Evolutionary conservation across 371 early-diverging fungal genomes (phyloP).

Genomic region (Actinomortierella wolfii): DNA sequence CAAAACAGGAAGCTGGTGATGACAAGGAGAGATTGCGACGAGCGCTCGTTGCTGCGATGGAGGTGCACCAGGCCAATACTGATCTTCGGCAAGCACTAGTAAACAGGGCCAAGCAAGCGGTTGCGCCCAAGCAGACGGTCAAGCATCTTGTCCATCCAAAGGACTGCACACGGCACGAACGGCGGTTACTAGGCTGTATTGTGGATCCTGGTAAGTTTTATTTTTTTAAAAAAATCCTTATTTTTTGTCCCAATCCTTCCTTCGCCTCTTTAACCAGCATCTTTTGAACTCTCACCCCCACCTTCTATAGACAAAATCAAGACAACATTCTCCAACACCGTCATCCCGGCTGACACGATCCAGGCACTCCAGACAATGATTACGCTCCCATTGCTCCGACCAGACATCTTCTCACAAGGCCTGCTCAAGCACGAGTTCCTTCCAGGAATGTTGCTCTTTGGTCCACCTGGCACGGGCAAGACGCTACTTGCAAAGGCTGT

Average conservation of each 20-base stretch:
- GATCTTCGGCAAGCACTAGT: constrained; percentile 12
- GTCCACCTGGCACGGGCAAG: constrained; percentile 99
- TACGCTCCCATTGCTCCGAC: constrained; percentile 80
- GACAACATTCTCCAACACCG: constrained; percentile 66
- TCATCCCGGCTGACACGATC: constrained; percentile 67
- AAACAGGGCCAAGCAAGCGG: too few relatives aligned
- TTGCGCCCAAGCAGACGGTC: background rate
- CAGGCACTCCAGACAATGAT: constrained; percentile 87
- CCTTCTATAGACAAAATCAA: constrained; percentile 54
- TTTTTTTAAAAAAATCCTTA: background rate
- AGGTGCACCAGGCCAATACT: constrained; percentile 10
- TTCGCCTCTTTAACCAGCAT: background rate
- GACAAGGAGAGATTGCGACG: too few relatives aligned
- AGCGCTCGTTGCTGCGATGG: constrained; percentile 5
- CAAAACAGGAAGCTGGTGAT: too few relatives aligned
- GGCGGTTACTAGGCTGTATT: constrained; percentile 60
- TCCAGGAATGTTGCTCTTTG: constrained; percentile 91
- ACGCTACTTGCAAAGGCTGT: constrained; percentile 97
- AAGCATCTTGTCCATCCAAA: constrained; percentile 17
- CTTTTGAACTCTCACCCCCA: background rate
- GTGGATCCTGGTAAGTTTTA: constrained; percentile 62
- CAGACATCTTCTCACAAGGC: constrained; percentile 79
- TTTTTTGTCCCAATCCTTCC: background rate
- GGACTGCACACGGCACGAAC: constrained; percentile 58
- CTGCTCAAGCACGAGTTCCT: constrained; percentile 78